A percentile compares a stretch with the other conserved stretches of the same genome.
Conservation (phyloP, 148 eudicot species). For the Agrostemma githago region DNA sequence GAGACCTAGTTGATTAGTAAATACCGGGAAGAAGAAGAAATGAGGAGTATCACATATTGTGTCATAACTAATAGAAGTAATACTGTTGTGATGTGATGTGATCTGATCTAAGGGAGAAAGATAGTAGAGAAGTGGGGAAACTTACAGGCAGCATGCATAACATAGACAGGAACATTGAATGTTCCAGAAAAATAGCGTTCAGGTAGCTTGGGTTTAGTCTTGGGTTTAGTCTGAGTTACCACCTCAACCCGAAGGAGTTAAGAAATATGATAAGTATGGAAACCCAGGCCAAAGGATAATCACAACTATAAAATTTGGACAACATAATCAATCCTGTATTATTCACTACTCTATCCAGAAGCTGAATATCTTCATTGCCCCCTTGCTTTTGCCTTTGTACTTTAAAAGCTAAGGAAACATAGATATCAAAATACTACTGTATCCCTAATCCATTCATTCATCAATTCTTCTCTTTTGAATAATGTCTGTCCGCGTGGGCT, state of each 20-base stretch:
- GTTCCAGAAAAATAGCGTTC: conserved; percentile 76
- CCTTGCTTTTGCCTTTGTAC: not conserved
- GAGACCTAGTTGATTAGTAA: not conserved
- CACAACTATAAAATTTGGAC: not conserved
- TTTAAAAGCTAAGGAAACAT: not conserved
- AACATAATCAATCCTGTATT: no score
- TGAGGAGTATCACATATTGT: not conserved
- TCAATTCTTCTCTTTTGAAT: no score
- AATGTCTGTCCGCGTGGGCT: no score
- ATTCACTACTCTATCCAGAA: no score
- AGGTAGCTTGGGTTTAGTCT: conserved; percentile 31
- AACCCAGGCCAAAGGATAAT: not conserved
- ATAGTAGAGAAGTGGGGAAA: not conserved
- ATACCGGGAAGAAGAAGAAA: not conserved
- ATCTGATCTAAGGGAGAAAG: not conserved
- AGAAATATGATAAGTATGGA: not conserved
- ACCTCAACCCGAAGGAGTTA: conserved; percentile 10
- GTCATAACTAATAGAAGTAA: no score
- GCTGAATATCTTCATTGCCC: not conserved
- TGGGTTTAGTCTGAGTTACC: conserved; percentile 30
- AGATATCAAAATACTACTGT: not conserved
- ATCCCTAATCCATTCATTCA: not conserved
- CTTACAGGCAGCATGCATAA: conserved; percentile 71
- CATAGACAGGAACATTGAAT: conserved; percentile 66
- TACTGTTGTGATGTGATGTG: not conserved